A percentile compares a stretch with the other conserved stretches of the same genome.
phyloP scores from a whole-genome alignment of 139 green algal species.

The Spirogloea muscicola region DNA sequence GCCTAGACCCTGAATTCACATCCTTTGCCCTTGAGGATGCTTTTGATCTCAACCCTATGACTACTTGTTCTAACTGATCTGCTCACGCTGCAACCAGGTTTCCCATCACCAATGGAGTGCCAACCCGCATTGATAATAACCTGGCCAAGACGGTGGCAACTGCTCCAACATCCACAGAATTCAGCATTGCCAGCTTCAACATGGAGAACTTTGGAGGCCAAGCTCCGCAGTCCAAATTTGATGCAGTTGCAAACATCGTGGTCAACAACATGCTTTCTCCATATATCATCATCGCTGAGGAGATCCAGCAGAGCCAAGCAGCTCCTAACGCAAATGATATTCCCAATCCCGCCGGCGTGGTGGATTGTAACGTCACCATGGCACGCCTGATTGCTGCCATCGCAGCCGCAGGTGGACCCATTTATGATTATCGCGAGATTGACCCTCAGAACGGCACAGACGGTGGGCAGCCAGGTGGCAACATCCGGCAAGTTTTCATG shows the following conservation, averaged over 20 bases:
- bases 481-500: constrained; percentile 8
- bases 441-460: background rate
- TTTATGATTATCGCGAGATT: background rate
- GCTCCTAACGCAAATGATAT: too few relatives aligned
- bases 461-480: background rate
- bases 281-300: background rate
- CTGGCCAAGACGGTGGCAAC: background rate
- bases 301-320: too few relatives aligned
- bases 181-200: constrained; percentile 6
- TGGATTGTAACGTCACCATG: constrained; percentile 2
- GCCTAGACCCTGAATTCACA: too few relatives aligned
- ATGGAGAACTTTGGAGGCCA: constrained; percentile 12
- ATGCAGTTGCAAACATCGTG: background rate
- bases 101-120: background rate
- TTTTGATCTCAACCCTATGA: too few relatives aligned
- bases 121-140: background rate
- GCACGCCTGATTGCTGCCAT: too few relatives aligned
- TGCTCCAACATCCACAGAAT: background rate
- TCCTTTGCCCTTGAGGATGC: too few relatives aligned
- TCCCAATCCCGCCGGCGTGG: too few relatives aligned
- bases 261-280: constrained; percentile 7
- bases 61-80: too few relatives aligned
- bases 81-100: too few relatives aligned
- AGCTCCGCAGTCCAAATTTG: background rate
- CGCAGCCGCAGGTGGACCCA: background rate